Evolutionary conservation across 768 basidiomycete species (phyloP).

Genomic region (Podaxis mareebaensis): DNA sequence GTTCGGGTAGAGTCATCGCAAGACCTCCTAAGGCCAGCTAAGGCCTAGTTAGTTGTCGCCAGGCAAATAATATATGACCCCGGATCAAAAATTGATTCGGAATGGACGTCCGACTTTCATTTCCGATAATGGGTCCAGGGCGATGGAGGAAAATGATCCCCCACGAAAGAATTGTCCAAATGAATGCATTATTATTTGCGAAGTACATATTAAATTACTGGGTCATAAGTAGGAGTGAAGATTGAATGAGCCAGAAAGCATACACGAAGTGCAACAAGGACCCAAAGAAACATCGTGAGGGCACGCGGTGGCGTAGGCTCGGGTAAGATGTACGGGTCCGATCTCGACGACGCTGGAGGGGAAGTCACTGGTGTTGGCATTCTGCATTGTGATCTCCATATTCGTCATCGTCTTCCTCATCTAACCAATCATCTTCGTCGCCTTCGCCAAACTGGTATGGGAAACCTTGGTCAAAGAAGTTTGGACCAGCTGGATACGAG

Average conservation of each 20-base stretch:
- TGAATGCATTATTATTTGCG: slow-evolving; percentile 5
- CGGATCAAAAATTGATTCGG: too few species aligned
- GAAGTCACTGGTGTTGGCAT: slow-evolving; percentile 56
- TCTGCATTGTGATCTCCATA: slow-evolving; percentile 46
- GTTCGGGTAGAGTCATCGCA: too few species aligned
- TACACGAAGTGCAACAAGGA: not conserved
- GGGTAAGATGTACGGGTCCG: not conserved
- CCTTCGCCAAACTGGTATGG: slow-evolving; percentile 70
- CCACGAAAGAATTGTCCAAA: not conserved
- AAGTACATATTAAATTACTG: slow-evolving; percentile 9
- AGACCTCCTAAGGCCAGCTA: too few species aligned
- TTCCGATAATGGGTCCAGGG: too few species aligned
- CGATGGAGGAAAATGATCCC: too few species aligned
- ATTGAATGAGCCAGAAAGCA: not conserved
- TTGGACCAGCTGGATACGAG: slow-evolving; percentile 70
- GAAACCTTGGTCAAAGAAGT: slow-evolving; percentile 80
- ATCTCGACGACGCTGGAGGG: not conserved
- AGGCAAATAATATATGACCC: too few species aligned
- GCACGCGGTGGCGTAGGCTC: not conserved
- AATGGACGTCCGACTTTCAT: too few species aligned
- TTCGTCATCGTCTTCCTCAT: slow-evolving; percentile 64
- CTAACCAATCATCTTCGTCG: slow-evolving; percentile 70
- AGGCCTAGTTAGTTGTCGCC: too few species aligned
- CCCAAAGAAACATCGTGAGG: not conserved
- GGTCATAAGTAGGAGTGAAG: not conserved